These are phyloP conservation scores for Inga laurina DNA, from an alignment of 306 rosid species.

Conservation along the genomic window DNA sequence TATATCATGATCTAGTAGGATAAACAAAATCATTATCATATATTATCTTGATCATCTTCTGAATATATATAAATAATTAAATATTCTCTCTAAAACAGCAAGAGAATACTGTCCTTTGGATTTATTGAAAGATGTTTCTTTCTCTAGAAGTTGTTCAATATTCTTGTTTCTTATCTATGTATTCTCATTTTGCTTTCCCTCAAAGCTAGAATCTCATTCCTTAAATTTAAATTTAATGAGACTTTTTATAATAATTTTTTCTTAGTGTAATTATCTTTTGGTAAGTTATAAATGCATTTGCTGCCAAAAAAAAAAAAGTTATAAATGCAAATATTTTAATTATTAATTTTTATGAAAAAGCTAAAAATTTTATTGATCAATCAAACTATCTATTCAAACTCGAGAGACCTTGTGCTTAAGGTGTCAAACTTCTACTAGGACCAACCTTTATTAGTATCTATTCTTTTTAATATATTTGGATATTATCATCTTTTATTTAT, in stretches of 20 bases:
- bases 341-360: background rate
- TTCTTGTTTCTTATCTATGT: constrained; percentile 44
- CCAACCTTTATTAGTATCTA: too few species aligned
- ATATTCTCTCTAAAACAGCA: constrained; percentile 11
- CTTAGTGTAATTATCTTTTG: too few species aligned
- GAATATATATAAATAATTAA: background rate
- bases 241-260: background rate
- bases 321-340: too few species aligned
- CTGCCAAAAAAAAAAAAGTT: too few species aligned
- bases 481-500: too few species aligned
- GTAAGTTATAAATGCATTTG: too few species aligned
- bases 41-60: background rate
- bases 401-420: too few species aligned
- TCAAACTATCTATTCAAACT: background rate
- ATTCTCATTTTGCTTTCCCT: constrained; percentile 54
- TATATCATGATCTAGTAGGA: constrained; percentile 22
- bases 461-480: too few species aligned
- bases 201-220: constrained; percentile 67
- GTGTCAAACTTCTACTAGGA: too few species aligned
- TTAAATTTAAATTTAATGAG: background rate
- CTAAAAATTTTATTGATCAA: background rate
- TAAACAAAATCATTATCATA: constrained; percentile 29
- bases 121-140: constrained; percentile 44
- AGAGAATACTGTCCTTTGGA: constrained; percentile 30
- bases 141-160: constrained; percentile 48